phyloP scores from a whole-genome alignment of 345 rosid genomes.

The Durio zibethinus region DNA sequence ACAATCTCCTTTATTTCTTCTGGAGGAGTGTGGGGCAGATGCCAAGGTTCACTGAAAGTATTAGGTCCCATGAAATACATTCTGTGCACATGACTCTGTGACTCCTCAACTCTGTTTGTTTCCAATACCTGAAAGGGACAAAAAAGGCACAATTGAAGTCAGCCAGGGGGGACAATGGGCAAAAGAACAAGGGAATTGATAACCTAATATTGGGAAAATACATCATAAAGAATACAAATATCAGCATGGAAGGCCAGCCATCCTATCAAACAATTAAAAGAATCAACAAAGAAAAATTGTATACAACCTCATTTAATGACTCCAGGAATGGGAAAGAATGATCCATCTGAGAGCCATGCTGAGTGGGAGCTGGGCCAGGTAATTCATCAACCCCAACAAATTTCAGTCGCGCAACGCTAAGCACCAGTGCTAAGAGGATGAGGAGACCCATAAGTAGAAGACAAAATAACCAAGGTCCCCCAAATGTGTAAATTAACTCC shows the following conservation, averaged over 20 bases:
- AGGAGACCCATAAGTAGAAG: constrained; percentile 82
- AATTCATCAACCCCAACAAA: constrained; percentile 92
- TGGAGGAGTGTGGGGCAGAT: constrained; percentile 94
- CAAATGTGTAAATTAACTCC: constrained; percentile 95
- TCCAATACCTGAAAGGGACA: constrained; percentile 66
- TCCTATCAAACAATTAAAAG: background rate
- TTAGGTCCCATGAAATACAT: constrained; percentile 98
- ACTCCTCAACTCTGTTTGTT: constrained; percentile 95
- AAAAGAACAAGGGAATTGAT: background rate
- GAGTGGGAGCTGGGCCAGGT: constrained; percentile 90
- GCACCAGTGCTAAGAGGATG: constrained; percentile 85
- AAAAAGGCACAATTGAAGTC: background rate
- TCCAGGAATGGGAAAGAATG: constrained; percentile 97
- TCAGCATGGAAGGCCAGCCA: background rate
- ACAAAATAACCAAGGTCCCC: constrained; percentile 97
- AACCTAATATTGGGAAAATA: background rate
- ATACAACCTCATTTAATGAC: constrained; percentile 87
- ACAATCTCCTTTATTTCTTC: constrained; percentile 94
- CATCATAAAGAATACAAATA: background rate
- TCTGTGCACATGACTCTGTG: constrained; percentile 92
- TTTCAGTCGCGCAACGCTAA: constrained; percentile 97
- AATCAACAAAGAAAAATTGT: constrained; percentile 13
- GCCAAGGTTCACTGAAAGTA: constrained; percentile 96
- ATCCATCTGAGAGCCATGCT: constrained; percentile 85
- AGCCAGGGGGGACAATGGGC: background rate